phyloP scores from a whole-genome alignment of 2,329 filamentous ascomycete species.

The Aspergillus texensis region DNA sequence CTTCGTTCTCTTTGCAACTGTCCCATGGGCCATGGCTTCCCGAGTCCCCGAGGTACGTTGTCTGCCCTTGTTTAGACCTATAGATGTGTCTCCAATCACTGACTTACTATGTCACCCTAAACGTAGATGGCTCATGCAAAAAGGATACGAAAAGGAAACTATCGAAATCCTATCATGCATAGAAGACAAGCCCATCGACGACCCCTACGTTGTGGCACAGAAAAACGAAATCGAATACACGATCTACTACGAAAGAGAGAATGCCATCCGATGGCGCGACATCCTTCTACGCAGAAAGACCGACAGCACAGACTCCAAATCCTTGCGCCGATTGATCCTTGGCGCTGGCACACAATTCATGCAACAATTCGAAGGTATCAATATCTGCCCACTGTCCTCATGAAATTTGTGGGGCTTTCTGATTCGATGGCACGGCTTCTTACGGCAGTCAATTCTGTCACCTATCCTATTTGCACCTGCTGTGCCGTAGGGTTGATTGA shows the following conservation, averaged over 20 bases:
- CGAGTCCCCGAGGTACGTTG: conserved; percentile 20
- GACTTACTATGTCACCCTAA: no score
- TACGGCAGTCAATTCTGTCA: conserved; percentile 57
- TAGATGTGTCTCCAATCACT: no score
- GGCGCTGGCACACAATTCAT: conserved; percentile 58
- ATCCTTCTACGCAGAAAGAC: conserved; percentile 28
- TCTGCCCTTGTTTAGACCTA: no score
- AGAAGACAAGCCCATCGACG: no score
- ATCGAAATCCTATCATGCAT: no score
- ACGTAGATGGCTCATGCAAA: conserved; percentile 43
- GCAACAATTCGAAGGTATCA: conserved; percentile 51
- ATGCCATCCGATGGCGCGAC: no score
- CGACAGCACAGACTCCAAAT: conserved; percentile 39
- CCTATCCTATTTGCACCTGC: conserved; percentile 52
- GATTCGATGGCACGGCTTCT: conserved; percentile 57
- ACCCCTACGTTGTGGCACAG: no score
- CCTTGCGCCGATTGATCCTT: conserved; percentile 54
- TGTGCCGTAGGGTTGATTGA: conserved; percentile 54
- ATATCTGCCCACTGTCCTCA: conserved; percentile 61
- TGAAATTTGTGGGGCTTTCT: conserved; percentile 26
- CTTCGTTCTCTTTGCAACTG: conserved; percentile 47
- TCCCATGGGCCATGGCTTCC: conserved; percentile 42
- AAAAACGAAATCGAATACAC: no score
- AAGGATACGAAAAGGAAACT: conserved; percentile 46
- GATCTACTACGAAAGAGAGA: no score